phyloP scores from a whole-genome alignment of 306 rosid genomes.

The Adenanthera pavonina region DNA sequence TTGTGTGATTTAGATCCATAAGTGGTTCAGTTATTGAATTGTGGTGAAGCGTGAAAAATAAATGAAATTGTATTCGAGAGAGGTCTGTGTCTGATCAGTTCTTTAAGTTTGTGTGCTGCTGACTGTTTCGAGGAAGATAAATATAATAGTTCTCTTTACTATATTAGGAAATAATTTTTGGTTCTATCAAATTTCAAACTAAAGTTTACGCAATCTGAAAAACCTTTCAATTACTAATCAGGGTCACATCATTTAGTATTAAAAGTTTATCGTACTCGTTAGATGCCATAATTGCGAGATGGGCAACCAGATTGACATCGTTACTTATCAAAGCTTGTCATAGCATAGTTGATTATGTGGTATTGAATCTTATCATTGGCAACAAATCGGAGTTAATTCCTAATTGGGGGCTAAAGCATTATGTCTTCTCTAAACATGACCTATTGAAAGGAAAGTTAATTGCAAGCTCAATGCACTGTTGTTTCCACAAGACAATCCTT shows the following conservation, averaged over 20 bases:
- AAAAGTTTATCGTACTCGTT: background rate
- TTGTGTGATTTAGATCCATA: background rate
- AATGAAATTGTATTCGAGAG: background rate
- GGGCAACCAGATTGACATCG: background rate
- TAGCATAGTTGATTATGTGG: background rate
- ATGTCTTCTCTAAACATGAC: constrained; percentile 11
- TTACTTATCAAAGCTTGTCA: background rate
- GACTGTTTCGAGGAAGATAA: background rate
- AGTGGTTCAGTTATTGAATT: background rate
- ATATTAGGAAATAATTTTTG: background rate
- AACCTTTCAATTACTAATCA: background rate
- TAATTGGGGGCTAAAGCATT: background rate
- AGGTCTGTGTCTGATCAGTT: background rate
- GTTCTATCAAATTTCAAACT: background rate
- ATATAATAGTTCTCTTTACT: background rate
- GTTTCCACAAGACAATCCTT: background rate
- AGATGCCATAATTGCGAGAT: background rate
- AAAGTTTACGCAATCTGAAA: background rate
- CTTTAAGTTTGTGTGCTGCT: background rate
- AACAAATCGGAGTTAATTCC: background rate
- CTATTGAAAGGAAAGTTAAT: background rate
- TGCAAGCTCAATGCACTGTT: background rate
- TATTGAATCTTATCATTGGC: background rate
- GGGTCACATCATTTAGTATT: background rate
- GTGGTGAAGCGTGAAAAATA: background rate